These are phyloP conservation scores for Potentilla sterilis DNA, from an alignment of 306 rosid species.

Conservation along the genomic window DNA sequence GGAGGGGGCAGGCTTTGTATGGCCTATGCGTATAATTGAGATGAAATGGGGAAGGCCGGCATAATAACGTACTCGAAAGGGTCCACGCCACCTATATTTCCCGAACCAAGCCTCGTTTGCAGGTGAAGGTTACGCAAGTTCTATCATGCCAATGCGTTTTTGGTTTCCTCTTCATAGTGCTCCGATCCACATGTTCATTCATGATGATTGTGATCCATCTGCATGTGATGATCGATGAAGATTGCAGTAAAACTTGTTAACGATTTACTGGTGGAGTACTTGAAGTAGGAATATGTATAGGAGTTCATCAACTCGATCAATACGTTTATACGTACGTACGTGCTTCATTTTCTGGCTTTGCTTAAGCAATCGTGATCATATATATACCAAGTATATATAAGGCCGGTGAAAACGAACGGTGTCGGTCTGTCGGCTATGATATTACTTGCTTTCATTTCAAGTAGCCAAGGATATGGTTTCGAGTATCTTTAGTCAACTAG, in stretches of 20 bases:
- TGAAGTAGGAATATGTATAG: no score
- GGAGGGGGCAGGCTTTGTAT: conserved; percentile 8
- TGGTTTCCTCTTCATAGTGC: background rate
- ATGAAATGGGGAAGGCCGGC: conserved; percentile 26
- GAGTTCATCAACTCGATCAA: background rate
- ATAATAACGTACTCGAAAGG: background rate
- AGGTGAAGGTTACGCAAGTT: conserved; percentile 8
- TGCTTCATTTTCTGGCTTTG: background rate
- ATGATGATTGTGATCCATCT: background rate
- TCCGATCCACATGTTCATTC: conserved; percentile 14
- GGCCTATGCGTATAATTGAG: background rate
- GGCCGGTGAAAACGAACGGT: background rate
- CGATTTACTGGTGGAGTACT: background rate
- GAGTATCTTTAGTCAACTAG: background rate
- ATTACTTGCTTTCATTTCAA: background rate
- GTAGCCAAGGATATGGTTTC: background rate
- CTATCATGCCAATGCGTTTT: background rate
- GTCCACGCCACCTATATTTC: conserved; percentile 23
- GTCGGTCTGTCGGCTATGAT: background rate
- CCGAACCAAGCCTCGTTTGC: conserved; percentile 4
- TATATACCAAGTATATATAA: no score
- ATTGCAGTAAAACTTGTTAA: background rate
- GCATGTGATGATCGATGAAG: no score
- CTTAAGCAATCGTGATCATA: no score
- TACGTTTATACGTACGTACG: background rate